A percentile compares a stretch with the other conserved stretches of the same genome.
Evolutionary conservation across 176 grass and related monocot species (phyloP).

Genomic region (Musa troglodytarum): DNA sequence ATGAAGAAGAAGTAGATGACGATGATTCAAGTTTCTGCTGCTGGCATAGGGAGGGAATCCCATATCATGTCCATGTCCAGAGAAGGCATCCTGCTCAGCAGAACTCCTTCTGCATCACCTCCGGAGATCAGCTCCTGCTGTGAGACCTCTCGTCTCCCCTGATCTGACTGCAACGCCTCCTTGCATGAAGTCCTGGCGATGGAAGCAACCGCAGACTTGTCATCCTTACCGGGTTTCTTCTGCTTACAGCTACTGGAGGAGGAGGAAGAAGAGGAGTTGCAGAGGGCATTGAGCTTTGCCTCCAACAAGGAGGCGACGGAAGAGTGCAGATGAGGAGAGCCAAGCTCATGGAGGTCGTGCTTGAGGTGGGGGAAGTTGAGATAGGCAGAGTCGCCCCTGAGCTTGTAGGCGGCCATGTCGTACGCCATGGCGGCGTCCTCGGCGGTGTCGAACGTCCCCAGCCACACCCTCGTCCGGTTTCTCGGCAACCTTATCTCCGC

Average conservation of each 20-base stretch:
- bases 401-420: slow-evolving; percentile 25
- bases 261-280: not conserved
- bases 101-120: not conserved
- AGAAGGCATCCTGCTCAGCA: slow-evolving; percentile 1
- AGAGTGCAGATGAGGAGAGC: not conserved
- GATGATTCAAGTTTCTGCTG: not conserved
- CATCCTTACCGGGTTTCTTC: not conserved
- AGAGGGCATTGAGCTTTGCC: slow-evolving; percentile 23
- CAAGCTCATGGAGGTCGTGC: slow-evolving; percentile 13
- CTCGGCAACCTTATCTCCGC: slow-evolving; percentile 35
- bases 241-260: not conserved
- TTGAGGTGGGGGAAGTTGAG: slow-evolving; percentile 36
- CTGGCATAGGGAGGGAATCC: not conserved
- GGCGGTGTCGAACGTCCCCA: slow-evolving; percentile 35
- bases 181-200: too few relatives aligned
- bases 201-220: too few relatives aligned
- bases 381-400: slow-evolving; percentile 23
- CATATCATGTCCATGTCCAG: slow-evolving; percentile 12
- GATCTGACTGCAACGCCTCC: too few relatives aligned
- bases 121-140: not conserved
- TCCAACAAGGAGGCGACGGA: slow-evolving; percentile 8
- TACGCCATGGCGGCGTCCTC: slow-evolving; percentile 36
- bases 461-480: slow-evolving; percentile 34
- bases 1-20: too few relatives aligned
- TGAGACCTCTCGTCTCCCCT: too few relatives aligned